Conservation (phyloP, 179 eudicot species). For the Nepenthes alata region DNA sequence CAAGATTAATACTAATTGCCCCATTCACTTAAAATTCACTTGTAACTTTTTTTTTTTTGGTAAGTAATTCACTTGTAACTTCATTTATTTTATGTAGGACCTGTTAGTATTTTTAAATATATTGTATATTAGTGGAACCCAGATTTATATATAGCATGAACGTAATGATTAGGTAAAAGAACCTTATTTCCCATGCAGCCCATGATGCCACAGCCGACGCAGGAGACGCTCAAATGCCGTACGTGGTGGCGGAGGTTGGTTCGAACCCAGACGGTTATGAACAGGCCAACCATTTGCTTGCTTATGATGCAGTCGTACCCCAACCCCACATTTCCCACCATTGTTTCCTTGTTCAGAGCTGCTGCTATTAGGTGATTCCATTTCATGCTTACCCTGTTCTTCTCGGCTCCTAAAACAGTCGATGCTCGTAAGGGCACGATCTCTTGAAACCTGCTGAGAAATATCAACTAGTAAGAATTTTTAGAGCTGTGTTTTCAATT, state of each 20-base stretch:
- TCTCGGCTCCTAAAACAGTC: conserved; percentile 30
- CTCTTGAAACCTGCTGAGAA: conserved; percentile 39
- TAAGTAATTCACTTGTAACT: too few relatives aligned
- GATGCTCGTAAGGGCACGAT: conserved; percentile 37
- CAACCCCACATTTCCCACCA: neutral
- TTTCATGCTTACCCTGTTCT: conserved; percentile 20
- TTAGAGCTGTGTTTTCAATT: too few relatives aligned
- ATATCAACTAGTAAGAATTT: too few relatives aligned
- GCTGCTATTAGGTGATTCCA: conserved; percentile 37
- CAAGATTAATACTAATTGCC: too few relatives aligned
- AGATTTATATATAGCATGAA: too few relatives aligned
- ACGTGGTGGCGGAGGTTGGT: conserved; percentile 16
- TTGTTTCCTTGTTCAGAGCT: conserved; percentile 25
- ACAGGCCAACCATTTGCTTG: conserved; percentile 40
- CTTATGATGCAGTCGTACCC: conserved; percentile 23
- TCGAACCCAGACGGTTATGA: conserved; percentile 30
- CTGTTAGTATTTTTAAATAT: too few relatives aligned
- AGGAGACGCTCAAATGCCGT: conserved; percentile 23
- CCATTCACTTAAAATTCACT: too few relatives aligned
- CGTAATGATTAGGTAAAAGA: neutral
- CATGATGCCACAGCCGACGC: conserved; percentile 40
- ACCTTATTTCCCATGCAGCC: conserved; percentile 43
- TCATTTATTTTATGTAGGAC: too few relatives aligned
- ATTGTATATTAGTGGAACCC: too few relatives aligned
- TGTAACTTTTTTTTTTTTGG: too few relatives aligned